Base-by-base conservation (phyloP, 2,329 filamentous ascomycete species). In the Sclerotinia trifoliorum region DNA sequence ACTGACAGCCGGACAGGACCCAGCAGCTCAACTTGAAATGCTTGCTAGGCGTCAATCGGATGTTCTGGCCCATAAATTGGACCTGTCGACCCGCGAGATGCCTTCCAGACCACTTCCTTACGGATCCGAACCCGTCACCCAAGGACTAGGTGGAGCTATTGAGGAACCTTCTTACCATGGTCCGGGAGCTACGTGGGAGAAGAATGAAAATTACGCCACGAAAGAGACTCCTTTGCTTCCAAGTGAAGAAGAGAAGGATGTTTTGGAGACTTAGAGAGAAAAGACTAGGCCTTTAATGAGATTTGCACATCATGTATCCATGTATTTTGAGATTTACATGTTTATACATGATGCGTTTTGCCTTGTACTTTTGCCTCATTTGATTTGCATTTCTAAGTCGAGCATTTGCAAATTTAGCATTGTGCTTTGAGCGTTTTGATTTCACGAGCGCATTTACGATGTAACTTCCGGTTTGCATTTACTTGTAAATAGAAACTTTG, bases 21-120 rank as follows among this genome's bases (percentile, higher is more conserved):
- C 91, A 70, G 80, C 84, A 74, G 84, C 81, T 70, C 88, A 89
- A 79, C 85, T 94, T 74, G 87, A 90, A 78, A 88, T 90, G 79
- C 83, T 93, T 71, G 88, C 86, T 69, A 83, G 83, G 76, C 84
- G 87, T 75, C 89, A 92, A 79, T 87, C 85, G 66, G 85, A 88
- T 73, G 82, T 85, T 67, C 79, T 92, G 73, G 80, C 86, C 68
- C 80, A 82, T 75, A 85, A 80, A 76, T 80, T 89, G 35, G 81
- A 78, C 75, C 44, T 77, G 76, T 67, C 67, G 62, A 76, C 68
- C 69, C 73, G 70, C 35, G 75, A 83, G 65, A 81, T 86, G 51
- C 84, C 85, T 56, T 78, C 79, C 64, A 80, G 85, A 66, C 75
- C 81, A 66, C 74, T 86, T 51, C 85, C 85, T 39, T 85, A 82